These are phyloP conservation scores for Boechera retrofracta DNA, from an alignment of 345 rosid genomes.

Conservation along the genomic window DNA sequence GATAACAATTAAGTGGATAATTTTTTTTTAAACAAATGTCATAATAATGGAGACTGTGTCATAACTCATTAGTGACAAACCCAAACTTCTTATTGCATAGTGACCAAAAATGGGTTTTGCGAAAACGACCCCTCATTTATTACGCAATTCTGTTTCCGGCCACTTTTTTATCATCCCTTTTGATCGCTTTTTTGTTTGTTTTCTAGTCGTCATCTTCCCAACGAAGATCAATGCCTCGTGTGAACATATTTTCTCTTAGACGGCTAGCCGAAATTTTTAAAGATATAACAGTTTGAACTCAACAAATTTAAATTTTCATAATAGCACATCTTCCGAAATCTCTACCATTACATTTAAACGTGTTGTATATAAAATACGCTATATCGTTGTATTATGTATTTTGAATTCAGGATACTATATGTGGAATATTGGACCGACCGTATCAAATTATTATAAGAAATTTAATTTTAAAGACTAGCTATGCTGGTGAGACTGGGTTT, in stretches of 20 bases:
- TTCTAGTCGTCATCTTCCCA: slow-evolving; percentile 3
- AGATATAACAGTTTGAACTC: not conserved
- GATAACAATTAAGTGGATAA: not conserved
- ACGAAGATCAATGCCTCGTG: slow-evolving; percentile 32
- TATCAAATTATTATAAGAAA: not conserved
- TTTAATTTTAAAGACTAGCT: not conserved
- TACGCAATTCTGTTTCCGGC: slow-evolving; percentile 25
- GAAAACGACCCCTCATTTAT: slow-evolving; percentile 35
- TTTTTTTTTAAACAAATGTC: not conserved
- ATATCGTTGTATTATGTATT: not conserved
- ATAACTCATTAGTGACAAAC: slow-evolving; percentile 29
- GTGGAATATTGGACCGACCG: slow-evolving; percentile 18
- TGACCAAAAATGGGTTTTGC: slow-evolving; percentile 27
- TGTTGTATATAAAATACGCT: not conserved
- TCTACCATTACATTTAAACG: slow-evolving; percentile 15
- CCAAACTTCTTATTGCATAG: slow-evolving; percentile 26
- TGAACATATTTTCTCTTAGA: slow-evolving; percentile 34
- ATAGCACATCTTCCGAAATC: not conserved
- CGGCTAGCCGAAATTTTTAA: slow-evolving; percentile 37
- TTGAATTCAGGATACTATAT: not conserved
- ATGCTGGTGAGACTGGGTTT: slow-evolving; percentile 13
- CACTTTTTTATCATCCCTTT: slow-evolving; percentile 6
- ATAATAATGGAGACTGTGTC: slow-evolving; percentile 23
- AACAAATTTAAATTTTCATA: not conserved
- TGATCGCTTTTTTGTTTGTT: slow-evolving; percentile 21